phyloP scores from a whole-genome alignment of 768 basidiomycete genomes.

The Lactarius hengduanensis region DNA sequence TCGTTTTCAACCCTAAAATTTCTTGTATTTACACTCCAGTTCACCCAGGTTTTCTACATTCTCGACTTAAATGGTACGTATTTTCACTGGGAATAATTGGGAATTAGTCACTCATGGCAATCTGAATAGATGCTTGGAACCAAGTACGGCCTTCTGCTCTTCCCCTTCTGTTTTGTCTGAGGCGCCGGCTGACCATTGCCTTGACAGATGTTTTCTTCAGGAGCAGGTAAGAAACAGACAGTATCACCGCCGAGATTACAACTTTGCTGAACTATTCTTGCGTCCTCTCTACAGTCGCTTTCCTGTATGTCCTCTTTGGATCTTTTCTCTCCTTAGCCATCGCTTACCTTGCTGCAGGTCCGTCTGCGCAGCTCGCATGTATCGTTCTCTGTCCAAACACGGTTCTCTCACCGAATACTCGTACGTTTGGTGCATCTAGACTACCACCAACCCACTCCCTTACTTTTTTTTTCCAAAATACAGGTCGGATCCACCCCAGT shows the following conservation, averaged over 20 bases:
- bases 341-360: neutral
- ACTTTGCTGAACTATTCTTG: neutral
- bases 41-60: slow-evolving; percentile 7
- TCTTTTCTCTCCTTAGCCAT: too few relatives aligned
- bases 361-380: slow-evolving; percentile 6
- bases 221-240: slow-evolving; percentile 4
- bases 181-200: neutral
- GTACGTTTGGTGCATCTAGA: slow-evolving; percentile 5
- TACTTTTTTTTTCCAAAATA: neutral
- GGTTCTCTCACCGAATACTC: slow-evolving; percentile 20
- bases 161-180: neutral
- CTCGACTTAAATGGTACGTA: slow-evolving; percentile 16
- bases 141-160: neutral
- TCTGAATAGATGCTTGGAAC: slow-evolving; percentile 16
- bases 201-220: slow-evolving; percentile 6
- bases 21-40: neutral
- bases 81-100: neutral
- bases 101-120: neutral
- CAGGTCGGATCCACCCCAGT: neutral
- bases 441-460: neutral
- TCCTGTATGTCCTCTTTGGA: neutral
- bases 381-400: neutral
- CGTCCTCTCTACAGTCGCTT: neutral
- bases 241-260: too few relatives aligned
- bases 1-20: neutral